A percentile compares a stretch with the other conserved stretches of the same genome.
Conservation (phyloP, 1,284 basidiomycete species). For the Leccinum subrobustum region DNA sequence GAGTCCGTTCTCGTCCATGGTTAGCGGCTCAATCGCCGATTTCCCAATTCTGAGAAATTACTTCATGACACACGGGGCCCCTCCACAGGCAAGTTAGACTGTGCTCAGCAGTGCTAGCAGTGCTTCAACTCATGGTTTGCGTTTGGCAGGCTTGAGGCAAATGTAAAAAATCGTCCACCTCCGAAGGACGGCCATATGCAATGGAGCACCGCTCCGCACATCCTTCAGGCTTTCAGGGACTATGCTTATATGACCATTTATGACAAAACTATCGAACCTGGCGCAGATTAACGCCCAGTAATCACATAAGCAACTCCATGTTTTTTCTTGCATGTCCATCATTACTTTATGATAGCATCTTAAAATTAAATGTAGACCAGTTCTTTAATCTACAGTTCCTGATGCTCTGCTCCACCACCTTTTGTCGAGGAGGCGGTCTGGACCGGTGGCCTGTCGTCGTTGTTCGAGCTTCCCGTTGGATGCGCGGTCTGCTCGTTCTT, state of each 20-base stretch:
- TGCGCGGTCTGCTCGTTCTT: conserved; percentile 44
- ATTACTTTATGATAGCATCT: conserved; percentile 22
- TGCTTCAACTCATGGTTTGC: conserved; percentile 27
- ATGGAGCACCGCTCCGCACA: not conserved
- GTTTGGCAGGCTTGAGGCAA: conserved; percentile 32
- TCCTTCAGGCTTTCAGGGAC: conserved; percentile 20
- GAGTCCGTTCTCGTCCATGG: conserved; percentile 64
- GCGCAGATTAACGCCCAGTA: conserved; percentile 4
- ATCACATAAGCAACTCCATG: conserved; percentile 22
- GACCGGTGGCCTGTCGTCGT: conserved; percentile 10
- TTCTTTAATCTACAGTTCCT: conserved; percentile 38
- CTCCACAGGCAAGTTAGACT: conserved; percentile 37
- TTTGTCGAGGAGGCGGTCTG: conserved; percentile 12
- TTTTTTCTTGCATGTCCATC: conserved; percentile 23
- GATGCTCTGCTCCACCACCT: conserved; percentile 25
- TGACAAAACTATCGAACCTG: conserved; percentile 21
- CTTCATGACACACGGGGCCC: conserved; percentile 60
- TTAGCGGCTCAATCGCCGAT: conserved; percentile 74
- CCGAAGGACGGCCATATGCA: not conserved
- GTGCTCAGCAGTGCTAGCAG: conserved; percentile 16
- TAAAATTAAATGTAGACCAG: conserved; percentile 10
- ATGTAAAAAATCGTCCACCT: conserved; percentile 15
- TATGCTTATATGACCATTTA: conserved; percentile 31
- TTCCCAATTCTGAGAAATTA: conserved; percentile 79
- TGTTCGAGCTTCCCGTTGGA: conserved; percentile 6